Evolutionary conservation across 2,329 filamentous ascomycete species (phyloP).

Genomic region (Tolypocladium amazonense): DNA sequence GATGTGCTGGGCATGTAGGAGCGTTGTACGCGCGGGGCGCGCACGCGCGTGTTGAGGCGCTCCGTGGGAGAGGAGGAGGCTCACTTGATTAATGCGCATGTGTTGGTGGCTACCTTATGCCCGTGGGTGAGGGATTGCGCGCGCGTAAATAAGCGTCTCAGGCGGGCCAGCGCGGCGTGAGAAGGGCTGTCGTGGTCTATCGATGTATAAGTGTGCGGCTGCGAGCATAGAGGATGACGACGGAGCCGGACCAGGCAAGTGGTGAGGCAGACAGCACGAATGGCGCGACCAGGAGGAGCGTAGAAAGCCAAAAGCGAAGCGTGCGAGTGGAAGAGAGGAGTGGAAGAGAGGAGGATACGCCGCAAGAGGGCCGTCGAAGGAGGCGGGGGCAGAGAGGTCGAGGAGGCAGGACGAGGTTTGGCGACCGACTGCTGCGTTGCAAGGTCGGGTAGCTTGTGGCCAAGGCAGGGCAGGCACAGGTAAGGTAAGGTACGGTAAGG

Average conservation of each 20-base stretch:
- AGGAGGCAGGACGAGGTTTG: background rate
- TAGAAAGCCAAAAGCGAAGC: background rate
- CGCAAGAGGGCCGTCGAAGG: background rate
- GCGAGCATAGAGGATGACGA: background rate
- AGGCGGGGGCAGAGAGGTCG: background rate
- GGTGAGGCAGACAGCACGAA: background rate
- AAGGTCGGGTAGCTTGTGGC: background rate
- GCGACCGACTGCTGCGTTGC: background rate
- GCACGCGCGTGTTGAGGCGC: background rate
- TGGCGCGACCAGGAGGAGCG: background rate
- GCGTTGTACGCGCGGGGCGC: background rate
- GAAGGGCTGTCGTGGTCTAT: background rate
- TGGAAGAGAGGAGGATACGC: background rate
- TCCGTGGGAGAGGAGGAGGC: background rate
- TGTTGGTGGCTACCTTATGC: too few species aligned
- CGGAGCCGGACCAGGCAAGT: too few species aligned
- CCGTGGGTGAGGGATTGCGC: background rate
- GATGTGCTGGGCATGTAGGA: background rate
- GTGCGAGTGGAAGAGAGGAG: background rate
- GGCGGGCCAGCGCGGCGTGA: background rate
- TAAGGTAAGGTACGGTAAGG: background rate
- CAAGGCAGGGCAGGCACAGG: background rate
- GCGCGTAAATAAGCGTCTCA: background rate
- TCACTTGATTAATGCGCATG: background rate
- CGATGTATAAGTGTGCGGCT: background rate